Conservation (phyloP, 805 yeast species). For the Myxozyma neglecta region DNA sequence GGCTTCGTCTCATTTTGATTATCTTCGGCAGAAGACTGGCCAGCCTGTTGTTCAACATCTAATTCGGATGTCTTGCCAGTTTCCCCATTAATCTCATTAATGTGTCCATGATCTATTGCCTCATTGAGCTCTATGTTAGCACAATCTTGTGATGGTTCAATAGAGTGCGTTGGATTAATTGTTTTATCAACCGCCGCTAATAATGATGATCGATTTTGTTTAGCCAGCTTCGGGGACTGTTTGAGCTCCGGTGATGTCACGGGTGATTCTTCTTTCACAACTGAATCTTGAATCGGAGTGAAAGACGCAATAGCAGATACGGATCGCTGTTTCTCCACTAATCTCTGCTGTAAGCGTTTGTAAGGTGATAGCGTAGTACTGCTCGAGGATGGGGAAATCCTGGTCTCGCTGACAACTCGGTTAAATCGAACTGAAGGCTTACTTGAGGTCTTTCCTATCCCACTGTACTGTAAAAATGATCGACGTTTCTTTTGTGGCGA, state of each 20-base stretch:
- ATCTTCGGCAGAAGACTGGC: too few species aligned
- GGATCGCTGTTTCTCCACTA: conserved; percentile 14
- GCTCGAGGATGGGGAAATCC: not conserved
- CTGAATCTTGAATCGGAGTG: not conserved
- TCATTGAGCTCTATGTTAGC: not conserved
- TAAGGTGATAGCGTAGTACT: conserved; percentile 4
- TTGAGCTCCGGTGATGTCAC: conserved; percentile 1
- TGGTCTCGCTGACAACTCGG: conserved; percentile 14
- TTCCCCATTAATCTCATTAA: too few species aligned
- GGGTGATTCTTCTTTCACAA: conserved; percentile 4
- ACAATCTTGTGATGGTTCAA: not conserved
- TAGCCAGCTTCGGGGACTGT: not conserved
- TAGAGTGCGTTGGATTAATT: not conserved
- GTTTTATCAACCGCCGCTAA: conserved; percentile 2
- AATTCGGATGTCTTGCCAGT: too few species aligned
- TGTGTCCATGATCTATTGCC: too few species aligned
- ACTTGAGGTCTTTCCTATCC: not conserved
- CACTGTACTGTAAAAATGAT: conserved; percentile 18
- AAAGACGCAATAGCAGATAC: conserved; percentile 6
- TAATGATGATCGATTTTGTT: not conserved
- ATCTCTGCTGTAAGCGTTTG: conserved; percentile 6
- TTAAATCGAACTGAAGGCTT: conserved; percentile 9
- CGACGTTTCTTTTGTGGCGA: conserved; percentile 26
- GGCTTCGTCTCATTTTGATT: too few species aligned
- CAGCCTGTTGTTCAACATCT: too few species aligned